A percentile compares a stretch with the other conserved stretches of the same genome.
Conservation (phyloP, 768 basidiomycete species). For the Terana coerulea region DNA sequence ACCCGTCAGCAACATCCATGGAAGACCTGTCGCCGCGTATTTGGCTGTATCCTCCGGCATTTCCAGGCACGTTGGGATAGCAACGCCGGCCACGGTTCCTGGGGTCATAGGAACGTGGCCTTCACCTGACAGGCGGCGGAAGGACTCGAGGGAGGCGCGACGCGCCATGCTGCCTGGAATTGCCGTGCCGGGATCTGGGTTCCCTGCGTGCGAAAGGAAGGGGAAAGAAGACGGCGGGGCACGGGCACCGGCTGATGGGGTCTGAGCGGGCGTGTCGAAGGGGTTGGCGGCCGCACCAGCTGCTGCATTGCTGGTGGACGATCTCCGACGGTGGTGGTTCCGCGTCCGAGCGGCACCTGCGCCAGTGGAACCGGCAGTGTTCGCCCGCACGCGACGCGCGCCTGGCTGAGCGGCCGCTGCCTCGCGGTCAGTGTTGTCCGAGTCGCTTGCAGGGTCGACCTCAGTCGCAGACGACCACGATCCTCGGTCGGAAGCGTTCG, state of each 20-base stretch:
- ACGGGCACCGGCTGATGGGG: constrained; percentile 8
- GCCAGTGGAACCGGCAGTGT: constrained; percentile 6
- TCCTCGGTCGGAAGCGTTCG: constrained; percentile 11
- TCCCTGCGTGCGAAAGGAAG: constrained; percentile 62
- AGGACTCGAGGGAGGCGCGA: constrained; percentile 39
- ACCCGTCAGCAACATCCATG: constrained; percentile 15
- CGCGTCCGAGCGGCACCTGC: constrained; percentile 13
- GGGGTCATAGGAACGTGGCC: not conserved
- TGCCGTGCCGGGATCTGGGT: constrained; percentile 54
- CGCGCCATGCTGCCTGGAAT: constrained; percentile 36
- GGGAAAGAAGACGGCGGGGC: constrained; percentile 47
- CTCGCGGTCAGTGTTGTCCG: constrained; percentile 16
- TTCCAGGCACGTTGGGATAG: constrained; percentile 13
- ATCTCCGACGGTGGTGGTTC: constrained; percentile 20
- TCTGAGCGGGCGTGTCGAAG: constrained; percentile 7
- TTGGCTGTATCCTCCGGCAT: constrained; percentile 5
- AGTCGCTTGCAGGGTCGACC: constrained; percentile 22
- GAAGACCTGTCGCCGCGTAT: constrained; percentile 9
- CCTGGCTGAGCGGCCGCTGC: constrained; percentile 3
- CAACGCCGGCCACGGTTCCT: constrained; percentile 8
- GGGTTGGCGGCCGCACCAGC: not conserved
- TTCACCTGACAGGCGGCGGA: constrained; percentile 13
- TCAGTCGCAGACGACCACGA: constrained; percentile 17
- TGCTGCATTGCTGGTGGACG: constrained; percentile 1
- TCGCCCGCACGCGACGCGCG: constrained; percentile 16